Conservation (phyloP, 179 eudicot genomes). For the Amaranthus tricolor region DNA sequence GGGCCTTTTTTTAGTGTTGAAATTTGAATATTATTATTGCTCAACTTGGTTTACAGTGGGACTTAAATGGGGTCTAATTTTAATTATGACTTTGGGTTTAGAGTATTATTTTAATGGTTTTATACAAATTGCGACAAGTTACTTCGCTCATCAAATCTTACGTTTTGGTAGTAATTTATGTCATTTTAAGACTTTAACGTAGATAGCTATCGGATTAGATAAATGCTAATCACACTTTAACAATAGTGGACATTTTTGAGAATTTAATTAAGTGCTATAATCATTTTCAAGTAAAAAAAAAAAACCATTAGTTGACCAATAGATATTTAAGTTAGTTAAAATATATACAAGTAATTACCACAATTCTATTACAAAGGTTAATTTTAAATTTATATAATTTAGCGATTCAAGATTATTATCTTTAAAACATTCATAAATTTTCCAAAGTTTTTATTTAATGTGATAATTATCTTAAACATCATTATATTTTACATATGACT, state of each 20-base stretch:
- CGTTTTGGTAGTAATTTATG: background rate
- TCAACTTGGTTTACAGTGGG: constrained; percentile 15
- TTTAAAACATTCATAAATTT: too few species aligned
- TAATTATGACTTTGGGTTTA: constrained; percentile 10
- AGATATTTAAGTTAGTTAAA: too few species aligned
- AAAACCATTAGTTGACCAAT: too few species aligned
- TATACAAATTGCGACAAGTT: background rate
- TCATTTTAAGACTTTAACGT: background rate
- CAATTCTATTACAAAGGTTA: too few species aligned
- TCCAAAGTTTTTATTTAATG: too few species aligned
- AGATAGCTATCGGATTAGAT: background rate
- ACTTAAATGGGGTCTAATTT: background rate
- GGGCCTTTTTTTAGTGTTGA: background rate
- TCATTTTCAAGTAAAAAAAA: too few species aligned
- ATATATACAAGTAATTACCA: too few species aligned
- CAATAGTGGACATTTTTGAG: background rate
- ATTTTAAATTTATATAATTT: too few species aligned
- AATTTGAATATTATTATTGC: constrained; percentile 1
- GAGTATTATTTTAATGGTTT: background rate
- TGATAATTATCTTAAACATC: too few species aligned
- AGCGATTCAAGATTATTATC: too few species aligned
- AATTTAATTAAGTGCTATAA: too few species aligned
- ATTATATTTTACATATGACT: too few species aligned
- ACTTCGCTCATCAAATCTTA: constrained; percentile 3
- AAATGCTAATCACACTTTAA: background rate